Base-by-base conservation (phyloP, 768 basidiomycete species). In the Amanita thiersii region DNA sequence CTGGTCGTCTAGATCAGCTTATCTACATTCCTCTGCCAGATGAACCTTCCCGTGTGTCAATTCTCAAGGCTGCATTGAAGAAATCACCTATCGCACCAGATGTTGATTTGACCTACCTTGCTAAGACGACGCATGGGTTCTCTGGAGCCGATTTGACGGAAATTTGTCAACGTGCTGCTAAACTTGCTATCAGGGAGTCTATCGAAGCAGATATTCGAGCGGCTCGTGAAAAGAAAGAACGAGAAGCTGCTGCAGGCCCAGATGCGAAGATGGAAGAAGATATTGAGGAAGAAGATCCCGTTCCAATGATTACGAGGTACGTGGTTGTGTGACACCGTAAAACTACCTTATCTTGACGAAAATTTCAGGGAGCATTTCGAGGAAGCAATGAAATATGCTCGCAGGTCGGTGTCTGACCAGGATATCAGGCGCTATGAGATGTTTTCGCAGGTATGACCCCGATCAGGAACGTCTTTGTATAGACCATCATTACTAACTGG, bases 71-170 rank as follows among this genome's bases (percentile, higher is more conserved):
- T 11, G 69, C 76, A 40, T 81, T 99, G 54, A 86, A 93, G 69
- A 93, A 92, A 61, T 90, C 86, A 12, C 96, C 96, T 11, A 66
- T 99, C 38, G 70, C 87, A 12, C 64, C 72, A 12, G 79, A 81
- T 1, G 93, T 99, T 51, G 79, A 96, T 59, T 78, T 98, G 36
- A 21, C 23, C 19, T 98, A 81, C 81, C 72, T 99, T 48, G 76
- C 93, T 40, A 94, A 85, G 77, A 76, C 70, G 61, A 96, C 94
- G 10, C 90, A 97, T 54, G 96, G 96, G 9, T 99, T 85, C 80
- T 98, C 94, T 56, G 96, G 96, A 81, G 96, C 96, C 43, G 96
- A 99, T 78, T 69, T 98, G 51, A 94, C 94, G n/a, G 96, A 98
- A 62, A 94, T 99, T 55, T 98, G 94, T 60, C 94, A 98, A 64